Base-by-base conservation (phyloP, 305 asterid species). In the Caryopteris hybrid region DNA sequence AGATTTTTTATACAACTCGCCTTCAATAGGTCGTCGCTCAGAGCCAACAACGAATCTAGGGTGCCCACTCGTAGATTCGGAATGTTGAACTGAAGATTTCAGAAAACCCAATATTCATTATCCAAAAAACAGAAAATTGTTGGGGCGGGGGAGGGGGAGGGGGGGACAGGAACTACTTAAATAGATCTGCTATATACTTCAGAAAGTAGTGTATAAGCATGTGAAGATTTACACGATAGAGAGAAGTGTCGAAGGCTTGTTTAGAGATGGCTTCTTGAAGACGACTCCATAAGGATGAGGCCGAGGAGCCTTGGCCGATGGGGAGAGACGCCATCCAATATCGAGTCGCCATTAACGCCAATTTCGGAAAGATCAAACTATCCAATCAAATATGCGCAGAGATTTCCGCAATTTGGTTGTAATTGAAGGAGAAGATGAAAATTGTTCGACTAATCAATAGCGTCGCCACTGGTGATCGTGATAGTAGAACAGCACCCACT, bases 31-130 rank as follows among this genome's bases (percentile, higher is more conserved):
- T 92, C 96, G 71, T 89, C 96, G 77, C 96, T 79, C 73, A 92
- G 94, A 23, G 96, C 83, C 78, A 89, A 63, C 17, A 92, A 84
- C 52, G 88, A 92, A 78, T 92, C 96, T 50, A 92, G 84, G 25
- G 98, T 92, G 45, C 98, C 98, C 23, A 91, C 95, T 17, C 96
- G 94, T 58, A 89, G 95, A 84, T 89, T 86, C 18, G 96, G 96
- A 79, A 92, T 84, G 76, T 86, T 89, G 79, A 92, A 92, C 98
- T 92, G 80, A 74, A 72, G 55, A 60, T 55, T 47, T 17, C 38
- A 68, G 42, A 29, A 42, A 63, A 56, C 12, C 18, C 46, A 43
- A 18, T 25, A 33, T 20, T 20, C 25, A 29, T 61, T 13, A 52
- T 36, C 70, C 0, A 61, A 43, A 41, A 71, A 53, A 43, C 38